Conservation (phyloP, 148 eudicot genomes). For the Rhododendron kiyosumense region DNA sequence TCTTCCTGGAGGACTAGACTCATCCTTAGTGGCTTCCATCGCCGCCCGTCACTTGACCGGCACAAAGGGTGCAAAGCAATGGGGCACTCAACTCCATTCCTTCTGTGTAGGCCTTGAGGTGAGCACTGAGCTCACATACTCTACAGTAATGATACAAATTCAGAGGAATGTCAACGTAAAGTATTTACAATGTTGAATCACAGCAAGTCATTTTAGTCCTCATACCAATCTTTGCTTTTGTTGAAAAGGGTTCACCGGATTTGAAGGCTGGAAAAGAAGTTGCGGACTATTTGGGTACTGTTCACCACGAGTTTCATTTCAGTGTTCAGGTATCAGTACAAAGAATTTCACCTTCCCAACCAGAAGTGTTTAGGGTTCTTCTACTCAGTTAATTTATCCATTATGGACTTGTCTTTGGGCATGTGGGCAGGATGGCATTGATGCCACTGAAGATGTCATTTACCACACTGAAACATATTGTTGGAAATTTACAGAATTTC, state of each 20-base stretch:
- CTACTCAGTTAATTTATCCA: not conserved
- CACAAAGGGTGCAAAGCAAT: constrained; percentile 69
- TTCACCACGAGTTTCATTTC: constrained; percentile 89
- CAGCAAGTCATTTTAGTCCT: no score
- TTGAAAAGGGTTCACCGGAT: constrained; percentile 79
- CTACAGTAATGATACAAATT: not conserved
- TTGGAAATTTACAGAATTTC: no score
- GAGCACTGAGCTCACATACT: constrained; percentile 5
- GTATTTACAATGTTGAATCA: no score
- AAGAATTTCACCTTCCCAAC: not conserved
- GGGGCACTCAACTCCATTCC: constrained; percentile 90
- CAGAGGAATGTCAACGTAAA: no score
- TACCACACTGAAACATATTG: constrained; percentile 84
- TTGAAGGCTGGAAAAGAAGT: constrained; percentile 81
- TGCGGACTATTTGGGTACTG: constrained; percentile 80
- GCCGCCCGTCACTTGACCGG: constrained; percentile 72
- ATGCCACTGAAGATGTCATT: constrained; percentile 94
- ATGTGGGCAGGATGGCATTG: constrained; percentile 73
- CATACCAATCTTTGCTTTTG: not conserved
- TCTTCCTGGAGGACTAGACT: constrained; percentile 87
- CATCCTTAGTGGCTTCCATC: constrained; percentile 78
- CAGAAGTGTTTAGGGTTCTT: not conserved
- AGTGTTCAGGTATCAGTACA: constrained; percentile 57
- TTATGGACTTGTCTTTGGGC: not conserved
- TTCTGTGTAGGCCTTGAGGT: constrained; percentile 95